Conservation (phyloP, 2,329 filamentous ascomycete species). For the Ophidiomyces ophidiicola region DNA sequence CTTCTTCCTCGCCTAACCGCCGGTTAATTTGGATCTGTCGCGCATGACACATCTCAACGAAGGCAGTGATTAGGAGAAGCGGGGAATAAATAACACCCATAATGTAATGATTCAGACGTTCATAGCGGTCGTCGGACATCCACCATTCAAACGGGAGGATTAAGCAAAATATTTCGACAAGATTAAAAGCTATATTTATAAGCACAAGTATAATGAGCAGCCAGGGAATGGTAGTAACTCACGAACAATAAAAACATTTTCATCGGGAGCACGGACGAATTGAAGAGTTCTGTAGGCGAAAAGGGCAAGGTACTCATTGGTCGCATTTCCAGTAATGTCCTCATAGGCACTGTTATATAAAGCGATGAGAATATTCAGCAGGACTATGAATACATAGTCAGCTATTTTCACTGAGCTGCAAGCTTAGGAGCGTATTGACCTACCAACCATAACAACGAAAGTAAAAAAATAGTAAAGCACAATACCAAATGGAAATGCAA, state of each 20-base stretch:
- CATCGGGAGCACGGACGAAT: constrained; percentile 89
- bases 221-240: constrained; percentile 18
- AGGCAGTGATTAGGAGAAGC: constrained; percentile 64
- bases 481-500: constrained; percentile 83
- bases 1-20: constrained; percentile 70
- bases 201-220: neutral
- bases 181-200: constrained; percentile 54
- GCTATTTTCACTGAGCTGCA: constrained; percentile 10
- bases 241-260: constrained; percentile 92
- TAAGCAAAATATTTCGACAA: constrained; percentile 73
- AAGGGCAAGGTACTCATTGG: constrained; percentile 88
- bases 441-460: constrained; percentile 80
- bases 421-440: constrained; percentile 17
- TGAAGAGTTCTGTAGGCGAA: constrained; percentile 93
- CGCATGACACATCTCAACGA: constrained; percentile 55
- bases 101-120: constrained; percentile 72
- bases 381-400: constrained; percentile 36
- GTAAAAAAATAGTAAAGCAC: constrained; percentile 97
- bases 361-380: constrained; percentile 92
- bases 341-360: constrained; percentile 95
- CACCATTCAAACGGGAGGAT: constrained; percentile 88
- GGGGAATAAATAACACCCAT: constrained; percentile 82
- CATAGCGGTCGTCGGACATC: constrained; percentile 63
- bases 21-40: constrained; percentile 60
- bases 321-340: constrained; percentile 82